Percentiles rank a stretch among this genome's conserved stretches.
These are phyloP conservation scores for Neonectria neomacrospora DNA, from an alignment of 2,329 filamentous ascomycete genomes.

Conservation along the genomic window DNA sequence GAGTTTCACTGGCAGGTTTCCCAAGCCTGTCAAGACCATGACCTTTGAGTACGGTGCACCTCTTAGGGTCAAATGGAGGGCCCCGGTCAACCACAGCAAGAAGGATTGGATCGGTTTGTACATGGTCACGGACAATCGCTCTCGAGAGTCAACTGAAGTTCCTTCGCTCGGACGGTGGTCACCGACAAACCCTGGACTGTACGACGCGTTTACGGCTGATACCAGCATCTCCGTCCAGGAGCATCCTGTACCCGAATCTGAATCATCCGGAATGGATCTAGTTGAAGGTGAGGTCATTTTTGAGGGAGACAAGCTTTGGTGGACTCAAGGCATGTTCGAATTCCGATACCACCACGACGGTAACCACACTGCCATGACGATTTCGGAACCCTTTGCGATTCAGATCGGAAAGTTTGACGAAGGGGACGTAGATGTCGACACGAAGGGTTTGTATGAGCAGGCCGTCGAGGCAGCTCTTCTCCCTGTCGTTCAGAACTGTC, in stretches of 20 bases:
- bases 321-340: constrained; percentile 96
- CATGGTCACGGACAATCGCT: constrained; percentile 93
- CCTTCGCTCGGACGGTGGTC: constrained; percentile 91
- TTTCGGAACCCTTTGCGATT: constrained; percentile 93
- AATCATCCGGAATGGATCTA: constrained; percentile 66
- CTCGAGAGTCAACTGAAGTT: constrained; percentile 84
- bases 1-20: constrained; percentile 74
- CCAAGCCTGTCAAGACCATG: constrained; percentile 77
- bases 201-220: constrained; percentile 80
- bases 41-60: constrained; percentile 90
- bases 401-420: constrained; percentile 83
- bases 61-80: constrained; percentile 90
- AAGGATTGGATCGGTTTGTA: constrained; percentile 97
- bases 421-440: constrained; percentile 73
- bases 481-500: constrained; percentile 88
- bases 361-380: constrained; percentile 91
- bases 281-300: constrained; percentile 87
- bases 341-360: constrained; percentile 97
- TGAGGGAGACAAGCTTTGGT: constrained; percentile 93
- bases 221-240: constrained; percentile 80
- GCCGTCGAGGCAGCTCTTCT: constrained; percentile 82
- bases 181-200: constrained; percentile 79
- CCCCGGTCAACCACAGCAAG: constrained; percentile 86
- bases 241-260: constrained; percentile 62
- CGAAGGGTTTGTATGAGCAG: constrained; percentile 69